phyloP scores from a whole-genome alignment of 2,329 filamentous ascomycete species.

The Colletotrichum graminicola region DNA sequence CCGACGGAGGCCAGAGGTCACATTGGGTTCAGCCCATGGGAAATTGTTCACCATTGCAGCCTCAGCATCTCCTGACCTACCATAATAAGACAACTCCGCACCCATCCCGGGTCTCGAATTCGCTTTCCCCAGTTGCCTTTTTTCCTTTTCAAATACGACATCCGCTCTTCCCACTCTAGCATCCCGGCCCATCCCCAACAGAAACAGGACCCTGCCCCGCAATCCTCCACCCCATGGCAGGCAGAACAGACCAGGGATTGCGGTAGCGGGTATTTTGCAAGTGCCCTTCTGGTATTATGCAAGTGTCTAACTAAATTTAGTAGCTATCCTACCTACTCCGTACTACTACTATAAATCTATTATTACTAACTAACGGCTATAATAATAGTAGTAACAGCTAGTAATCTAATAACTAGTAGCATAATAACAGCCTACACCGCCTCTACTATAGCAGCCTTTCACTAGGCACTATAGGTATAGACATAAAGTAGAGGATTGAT shows the following conservation, averaged over 20 bases:
- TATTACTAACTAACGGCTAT: no score
- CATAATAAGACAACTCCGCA: conserved; percentile 16
- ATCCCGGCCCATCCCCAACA: conserved; percentile 42
- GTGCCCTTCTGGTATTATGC: no score
- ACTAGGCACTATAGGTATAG: no score
- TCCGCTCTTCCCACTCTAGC: conserved; percentile 32
- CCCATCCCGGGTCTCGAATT: conserved; percentile 14
- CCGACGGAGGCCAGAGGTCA: not conserved
- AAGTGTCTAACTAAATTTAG: no score
- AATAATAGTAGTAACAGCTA: no score
- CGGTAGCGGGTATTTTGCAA: no score
- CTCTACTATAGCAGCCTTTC: no score
- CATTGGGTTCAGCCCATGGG: not conserved
- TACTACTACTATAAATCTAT: no score
- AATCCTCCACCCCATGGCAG: conserved; percentile 33
- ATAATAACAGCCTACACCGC: no score
- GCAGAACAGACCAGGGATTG: conserved; percentile 26
- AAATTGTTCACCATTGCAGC: conserved; percentile 2
- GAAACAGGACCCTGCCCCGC: conserved; percentile 42
- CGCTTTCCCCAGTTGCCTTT: conserved; percentile 15
- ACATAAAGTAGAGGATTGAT: no score
- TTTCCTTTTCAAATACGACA: conserved; percentile 17
- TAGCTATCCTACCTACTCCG: no score
- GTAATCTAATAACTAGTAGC: no score
- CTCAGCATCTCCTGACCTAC: conserved; percentile 26